Conservation (phyloP, 352 stramenopile species). For the Phytophthora chlamydospora region DNA sequence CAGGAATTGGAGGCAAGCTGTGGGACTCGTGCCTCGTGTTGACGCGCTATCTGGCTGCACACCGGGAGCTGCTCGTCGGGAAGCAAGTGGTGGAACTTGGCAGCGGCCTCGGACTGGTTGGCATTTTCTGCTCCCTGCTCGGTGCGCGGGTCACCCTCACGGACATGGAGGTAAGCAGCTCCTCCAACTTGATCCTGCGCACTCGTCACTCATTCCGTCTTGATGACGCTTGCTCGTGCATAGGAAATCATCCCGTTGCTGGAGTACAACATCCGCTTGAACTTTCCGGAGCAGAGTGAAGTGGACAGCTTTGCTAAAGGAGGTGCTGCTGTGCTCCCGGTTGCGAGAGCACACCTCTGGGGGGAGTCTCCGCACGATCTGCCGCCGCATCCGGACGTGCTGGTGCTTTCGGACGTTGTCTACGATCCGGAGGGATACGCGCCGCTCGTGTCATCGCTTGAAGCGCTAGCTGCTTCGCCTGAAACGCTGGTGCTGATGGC, state of each 20-base stretch:
- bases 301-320: constrained; percentile 19
- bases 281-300: constrained; percentile 37
- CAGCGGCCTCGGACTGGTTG: constrained; percentile 76
- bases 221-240: constrained; percentile 13
- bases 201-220: constrained; percentile 26
- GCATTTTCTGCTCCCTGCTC: constrained; percentile 75
- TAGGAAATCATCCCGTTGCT: constrained; percentile 76
- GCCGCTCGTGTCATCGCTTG: constrained; percentile 66
- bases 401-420: constrained; percentile 83
- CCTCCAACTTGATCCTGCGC: constrained; percentile 16
- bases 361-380: constrained; percentile 48
- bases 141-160: constrained; percentile 68
- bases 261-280: constrained; percentile 79
- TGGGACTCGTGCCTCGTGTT: constrained; percentile 86
- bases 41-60: constrained; percentile 58
- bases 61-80: constrained; percentile 40
- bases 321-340: constrained; percentile 15
- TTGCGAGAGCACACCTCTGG: constrained; percentile 61
- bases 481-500: constrained; percentile 74
- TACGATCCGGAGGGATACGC: constrained; percentile 81
- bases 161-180: constrained; percentile 61
- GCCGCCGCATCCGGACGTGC: constrained; percentile 53
- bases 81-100: constrained; percentile 76
- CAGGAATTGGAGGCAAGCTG: constrained; percentile 82
- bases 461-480: constrained; percentile 38